Evolutionary conservation across 768 basidiomycete genomes (phyloP).

Genomic region (Tremella yokohamensis): DNA sequence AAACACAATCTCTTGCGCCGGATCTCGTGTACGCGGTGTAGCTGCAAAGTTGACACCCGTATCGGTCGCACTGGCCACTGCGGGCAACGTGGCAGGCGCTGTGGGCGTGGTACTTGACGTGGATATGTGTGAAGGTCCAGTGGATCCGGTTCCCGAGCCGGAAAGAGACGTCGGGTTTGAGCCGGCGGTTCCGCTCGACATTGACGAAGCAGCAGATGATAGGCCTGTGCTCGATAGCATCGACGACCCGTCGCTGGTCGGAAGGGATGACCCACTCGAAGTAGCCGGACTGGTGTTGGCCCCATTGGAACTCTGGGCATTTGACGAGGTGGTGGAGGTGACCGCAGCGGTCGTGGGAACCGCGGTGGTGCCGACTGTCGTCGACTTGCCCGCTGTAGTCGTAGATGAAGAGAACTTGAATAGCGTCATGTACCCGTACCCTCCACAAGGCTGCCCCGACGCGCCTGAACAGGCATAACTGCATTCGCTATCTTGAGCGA

Average conservation of each 20-base stretch:
- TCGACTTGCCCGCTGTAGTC: background rate
- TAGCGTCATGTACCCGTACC: slow-evolving; percentile 5
- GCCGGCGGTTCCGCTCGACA: background rate
- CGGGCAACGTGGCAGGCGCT: background rate
- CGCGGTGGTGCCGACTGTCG: background rate
- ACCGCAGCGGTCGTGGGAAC: background rate
- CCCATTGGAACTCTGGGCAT: background rate
- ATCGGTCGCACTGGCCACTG: background rate
- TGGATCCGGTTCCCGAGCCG: background rate
- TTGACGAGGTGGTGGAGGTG: background rate
- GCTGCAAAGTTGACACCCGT: background rate
- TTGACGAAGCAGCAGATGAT: background rate
- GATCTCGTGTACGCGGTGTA: background rate
- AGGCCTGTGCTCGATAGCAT: background rate
- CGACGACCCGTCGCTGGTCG: too few species aligned
- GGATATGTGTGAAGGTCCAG: background rate
- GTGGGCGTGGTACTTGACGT: background rate
- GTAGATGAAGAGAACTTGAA: background rate
- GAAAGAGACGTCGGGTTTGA: background rate
- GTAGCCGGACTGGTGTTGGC: background rate
- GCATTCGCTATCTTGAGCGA: background rate
- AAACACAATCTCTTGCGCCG: background rate
- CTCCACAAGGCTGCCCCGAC: background rate
- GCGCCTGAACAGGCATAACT: background rate
- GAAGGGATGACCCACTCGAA: background rate